Percentiles rank a stretch among this genome's conserved stretches.
These are phyloP conservation scores for Fusarium agapanthi DNA, from an alignment of 2,329 filamentous ascomycete genomes.

Conservation along the genomic window DNA sequence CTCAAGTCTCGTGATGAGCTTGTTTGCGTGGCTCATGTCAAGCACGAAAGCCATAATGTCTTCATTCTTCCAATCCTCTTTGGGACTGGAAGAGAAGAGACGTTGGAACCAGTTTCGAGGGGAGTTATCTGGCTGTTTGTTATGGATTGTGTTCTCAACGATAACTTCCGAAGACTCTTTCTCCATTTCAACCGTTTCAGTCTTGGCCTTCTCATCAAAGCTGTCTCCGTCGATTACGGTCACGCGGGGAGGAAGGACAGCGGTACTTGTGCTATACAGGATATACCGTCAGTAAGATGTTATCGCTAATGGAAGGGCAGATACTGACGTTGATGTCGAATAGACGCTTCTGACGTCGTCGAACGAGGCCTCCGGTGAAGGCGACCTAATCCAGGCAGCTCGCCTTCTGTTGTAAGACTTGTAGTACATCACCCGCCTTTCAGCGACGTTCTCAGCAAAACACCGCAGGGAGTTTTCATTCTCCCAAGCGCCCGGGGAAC, in stretches of 20 bases:
- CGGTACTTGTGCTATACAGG: neutral
- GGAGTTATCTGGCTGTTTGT: fast-evolving
- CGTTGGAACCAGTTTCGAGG: neutral
- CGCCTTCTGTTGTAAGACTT: neutral
- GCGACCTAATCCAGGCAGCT: fast-evolving
- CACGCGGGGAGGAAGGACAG: neutral
- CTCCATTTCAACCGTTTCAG: fast-evolving
- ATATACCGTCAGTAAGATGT: neutral
- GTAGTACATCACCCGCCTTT: neutral
- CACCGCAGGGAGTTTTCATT: neutral
- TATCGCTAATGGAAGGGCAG: fast-evolving
- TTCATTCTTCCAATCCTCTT: neutral
- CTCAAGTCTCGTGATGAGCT: neutral
- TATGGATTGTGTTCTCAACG: too few species aligned
- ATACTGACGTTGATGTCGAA: neutral
- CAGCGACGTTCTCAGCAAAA: neutral
- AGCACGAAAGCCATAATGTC: neutral
- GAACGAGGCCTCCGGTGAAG: neutral
- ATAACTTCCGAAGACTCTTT: neutral
- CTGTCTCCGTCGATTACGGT: neutral
- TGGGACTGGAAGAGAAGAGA: neutral
- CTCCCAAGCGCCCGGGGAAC: neutral
- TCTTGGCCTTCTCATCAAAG: neutral
- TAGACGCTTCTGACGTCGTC: neutral
- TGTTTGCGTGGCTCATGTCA: neutral